Evolutionary conservation across 441 rosid genomes (phyloP).

Genomic region (Bruguiera hainesii): DNA sequence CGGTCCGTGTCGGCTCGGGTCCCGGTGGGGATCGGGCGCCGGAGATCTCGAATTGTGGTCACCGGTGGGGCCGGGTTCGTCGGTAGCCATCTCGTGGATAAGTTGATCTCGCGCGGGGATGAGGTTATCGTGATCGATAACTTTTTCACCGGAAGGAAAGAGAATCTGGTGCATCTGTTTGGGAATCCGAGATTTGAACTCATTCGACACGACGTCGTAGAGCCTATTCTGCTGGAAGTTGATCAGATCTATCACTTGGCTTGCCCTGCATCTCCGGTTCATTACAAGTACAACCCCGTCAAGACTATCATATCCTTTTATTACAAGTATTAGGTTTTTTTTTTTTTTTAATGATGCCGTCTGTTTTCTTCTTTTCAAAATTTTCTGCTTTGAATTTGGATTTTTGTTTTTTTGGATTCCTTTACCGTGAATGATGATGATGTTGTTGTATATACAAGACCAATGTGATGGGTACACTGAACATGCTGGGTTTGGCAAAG

Average conservation of each 20-base stretch:
- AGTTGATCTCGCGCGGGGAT: slow-evolving; percentile 80
- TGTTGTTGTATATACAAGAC: slow-evolving; percentile 57
- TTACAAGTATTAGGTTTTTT: neutral
- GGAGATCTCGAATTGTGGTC: slow-evolving; percentile 73
- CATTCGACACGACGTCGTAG: slow-evolving; percentile 89
- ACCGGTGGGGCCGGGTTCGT: slow-evolving; percentile 98
- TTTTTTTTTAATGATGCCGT: slow-evolving; percentile 11
- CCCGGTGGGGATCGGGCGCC: slow-evolving; percentile 59
- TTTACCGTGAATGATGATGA: slow-evolving; percentile 38
- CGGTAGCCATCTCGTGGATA: slow-evolving; percentile 93
- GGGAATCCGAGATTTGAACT: slow-evolving; percentile 86
- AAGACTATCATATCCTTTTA: slow-evolving; percentile 95
- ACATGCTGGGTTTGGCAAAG: slow-evolving; percentile 97
- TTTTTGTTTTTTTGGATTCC: slow-evolving; percentile 31
- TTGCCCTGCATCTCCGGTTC: slow-evolving; percentile 96
- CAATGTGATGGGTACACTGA: slow-evolving; percentile 98
- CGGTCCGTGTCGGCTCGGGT: slow-evolving; percentile 40
- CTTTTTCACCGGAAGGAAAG: slow-evolving; percentile 93
- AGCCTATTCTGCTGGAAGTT: slow-evolving; percentile 77
- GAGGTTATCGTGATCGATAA: slow-evolving; percentile 92
- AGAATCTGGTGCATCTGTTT: slow-evolving; percentile 71
- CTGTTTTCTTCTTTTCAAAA: neutral
- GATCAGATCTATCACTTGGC: slow-evolving; percentile 98
- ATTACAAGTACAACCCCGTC: slow-evolving; percentile 88
- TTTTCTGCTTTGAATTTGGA: slow-evolving; percentile 1